phyloP scores from a whole-genome alignment of 345 rosid genomes.

The Citrus maxima region DNA sequence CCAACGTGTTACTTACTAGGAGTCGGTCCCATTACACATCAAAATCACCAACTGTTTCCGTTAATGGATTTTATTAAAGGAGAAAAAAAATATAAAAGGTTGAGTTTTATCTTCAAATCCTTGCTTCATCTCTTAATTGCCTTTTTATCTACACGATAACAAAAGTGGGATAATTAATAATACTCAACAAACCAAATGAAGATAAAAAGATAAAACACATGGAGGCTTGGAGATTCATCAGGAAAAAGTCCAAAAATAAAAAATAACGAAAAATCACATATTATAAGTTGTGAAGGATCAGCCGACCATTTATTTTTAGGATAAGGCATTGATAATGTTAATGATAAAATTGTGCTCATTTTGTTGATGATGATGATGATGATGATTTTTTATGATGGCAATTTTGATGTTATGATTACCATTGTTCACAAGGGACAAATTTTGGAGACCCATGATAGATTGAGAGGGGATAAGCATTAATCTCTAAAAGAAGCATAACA shows the following conservation, averaged over 20 bases:
- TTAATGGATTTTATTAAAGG: constrained; percentile 14
- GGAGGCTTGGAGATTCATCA: constrained; percentile 14
- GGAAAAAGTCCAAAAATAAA: too few relatives aligned
- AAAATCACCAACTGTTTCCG: constrained; percentile 32
- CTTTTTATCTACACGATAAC: constrained; percentile 1
- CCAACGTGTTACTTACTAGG: constrained; percentile 31
- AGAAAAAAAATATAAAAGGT: background rate
- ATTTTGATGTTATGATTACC: background rate
- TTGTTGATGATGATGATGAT: background rate
- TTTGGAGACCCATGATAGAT: too few relatives aligned
- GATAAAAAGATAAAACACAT: constrained; percentile 21
- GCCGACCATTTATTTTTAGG: background rate
- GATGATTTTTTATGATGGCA: background rate
- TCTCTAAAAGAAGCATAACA: background rate
- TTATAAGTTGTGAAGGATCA: background rate
- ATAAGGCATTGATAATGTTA: background rate
- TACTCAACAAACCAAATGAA: background rate
- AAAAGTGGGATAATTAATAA: background rate
- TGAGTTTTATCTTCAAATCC: constrained; percentile 11
- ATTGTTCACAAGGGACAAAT: background rate
- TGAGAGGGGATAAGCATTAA: background rate
- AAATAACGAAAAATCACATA: background rate
- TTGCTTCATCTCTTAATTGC: background rate
- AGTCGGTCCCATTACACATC: constrained; percentile 18
- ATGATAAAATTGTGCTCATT: background rate